Evolutionary conservation across 1,284 basidiomycete genomes (phyloP).

Genomic region (Cryptococcus hybrid): DNA sequence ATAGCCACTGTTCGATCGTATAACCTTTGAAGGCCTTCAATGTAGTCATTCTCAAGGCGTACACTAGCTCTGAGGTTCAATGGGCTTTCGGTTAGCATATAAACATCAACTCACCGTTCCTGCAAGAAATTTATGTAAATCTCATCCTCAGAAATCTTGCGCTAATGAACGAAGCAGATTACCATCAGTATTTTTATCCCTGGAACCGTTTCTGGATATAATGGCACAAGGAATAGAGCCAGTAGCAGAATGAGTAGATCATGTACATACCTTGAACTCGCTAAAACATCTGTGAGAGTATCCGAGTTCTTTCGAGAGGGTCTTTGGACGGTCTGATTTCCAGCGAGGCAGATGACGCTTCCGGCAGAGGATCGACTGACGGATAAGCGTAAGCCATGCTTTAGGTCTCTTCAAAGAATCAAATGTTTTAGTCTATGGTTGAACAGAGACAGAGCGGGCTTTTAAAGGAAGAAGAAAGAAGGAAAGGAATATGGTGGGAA

Average conservation of each 20-base stretch:
- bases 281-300: conserved; percentile 23
- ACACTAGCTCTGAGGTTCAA: conserved; percentile 15
- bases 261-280: conserved; percentile 17
- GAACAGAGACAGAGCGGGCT: not conserved
- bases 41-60: conserved; percentile 75
- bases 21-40: conserved; percentile 67
- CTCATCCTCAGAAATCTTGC: conserved; percentile 55
- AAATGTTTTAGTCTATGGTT: too few relatives aligned
- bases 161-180: conserved; percentile 28
- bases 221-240: too few relatives aligned
- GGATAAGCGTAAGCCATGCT: conserved; percentile 38
- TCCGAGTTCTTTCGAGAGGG: conserved; percentile 20
- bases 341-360: conserved; percentile 4
- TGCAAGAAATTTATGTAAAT: conserved; percentile 78
- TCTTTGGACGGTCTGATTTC: not conserved
- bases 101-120: conserved; percentile 61
- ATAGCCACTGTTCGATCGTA: conserved; percentile 66
- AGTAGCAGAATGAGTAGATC: not conserved
- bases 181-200: too few relatives aligned
- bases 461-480: not conserved
- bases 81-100: conserved; percentile 1
- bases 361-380: conserved; percentile 5
- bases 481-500: not conserved
- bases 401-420: not conserved
- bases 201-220: too few relatives aligned